Percentiles rank a stretch among this genome's conserved stretches.
These are phyloP conservation scores for Verticillium klebahnii DNA, from an alignment of 2,329 filamentous ascomycete species.

Conservation along the genomic window DNA sequence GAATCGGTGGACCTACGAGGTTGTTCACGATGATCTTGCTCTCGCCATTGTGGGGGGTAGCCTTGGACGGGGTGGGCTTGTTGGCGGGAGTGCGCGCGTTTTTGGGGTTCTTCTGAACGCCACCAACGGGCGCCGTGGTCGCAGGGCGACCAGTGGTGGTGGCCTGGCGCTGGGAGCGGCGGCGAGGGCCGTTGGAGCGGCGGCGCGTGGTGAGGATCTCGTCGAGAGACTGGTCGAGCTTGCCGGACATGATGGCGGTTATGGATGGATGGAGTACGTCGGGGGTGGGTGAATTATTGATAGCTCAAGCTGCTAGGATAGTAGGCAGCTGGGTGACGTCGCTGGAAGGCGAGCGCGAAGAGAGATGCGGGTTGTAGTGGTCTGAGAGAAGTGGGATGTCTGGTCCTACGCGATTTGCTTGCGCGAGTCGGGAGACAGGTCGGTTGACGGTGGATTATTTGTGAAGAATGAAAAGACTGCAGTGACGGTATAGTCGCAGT, in stretches of 20 bases:
- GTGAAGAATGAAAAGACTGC: not conserved
- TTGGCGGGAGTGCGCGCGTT: conserved; percentile 52
- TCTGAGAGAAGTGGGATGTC: conserved; percentile 2
- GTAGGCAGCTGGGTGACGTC: conserved; percentile 6
- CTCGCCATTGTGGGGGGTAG: conserved; percentile 58
- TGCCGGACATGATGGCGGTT: conserved; percentile 70
- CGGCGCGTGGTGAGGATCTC: conserved; percentile 85
- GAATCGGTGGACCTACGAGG: conserved; percentile 61
- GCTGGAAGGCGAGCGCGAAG: conserved; percentile 4
- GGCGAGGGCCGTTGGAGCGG: conserved; percentile 48
- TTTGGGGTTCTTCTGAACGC: conserved; percentile 75
- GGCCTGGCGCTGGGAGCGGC: conserved; percentile 36
- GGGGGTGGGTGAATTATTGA: not conserved
- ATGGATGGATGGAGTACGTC: not conserved
- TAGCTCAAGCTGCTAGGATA: conserved; percentile 1
- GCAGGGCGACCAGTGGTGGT: conserved; percentile 49
- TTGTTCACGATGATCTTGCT: conserved; percentile 99
- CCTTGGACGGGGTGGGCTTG: conserved; percentile 62
- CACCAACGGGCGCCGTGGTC: conserved; percentile 70
- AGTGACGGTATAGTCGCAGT: not conserved
- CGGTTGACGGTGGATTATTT: conserved; percentile 4
- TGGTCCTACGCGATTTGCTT: conserved; percentile 4
- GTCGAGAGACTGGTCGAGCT: conserved; percentile 95
- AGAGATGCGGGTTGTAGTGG: conserved; percentile 1
- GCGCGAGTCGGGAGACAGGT: conserved; percentile 3